Percentiles rank a stretch among this genome's conserved stretches.
Evolutionary conservation across 2,329 filamentous ascomycete genomes (phyloP).

Genomic region (Phoma sp.): DNA sequence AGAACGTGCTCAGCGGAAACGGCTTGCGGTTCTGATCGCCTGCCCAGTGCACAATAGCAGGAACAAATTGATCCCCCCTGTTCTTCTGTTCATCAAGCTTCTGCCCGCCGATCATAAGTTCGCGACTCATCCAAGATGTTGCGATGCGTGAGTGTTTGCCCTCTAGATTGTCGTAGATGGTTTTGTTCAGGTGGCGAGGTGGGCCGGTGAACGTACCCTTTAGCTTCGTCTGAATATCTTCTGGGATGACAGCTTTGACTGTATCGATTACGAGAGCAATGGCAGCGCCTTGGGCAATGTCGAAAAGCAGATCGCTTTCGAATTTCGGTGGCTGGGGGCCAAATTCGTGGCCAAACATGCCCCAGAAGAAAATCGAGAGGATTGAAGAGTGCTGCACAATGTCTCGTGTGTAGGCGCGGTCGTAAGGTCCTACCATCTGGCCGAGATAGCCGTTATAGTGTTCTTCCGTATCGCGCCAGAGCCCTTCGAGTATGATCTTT

Average conservation of each 20-base stretch:
- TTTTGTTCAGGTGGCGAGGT: conserved; percentile 9
- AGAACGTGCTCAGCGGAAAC: conserved; percentile 22
- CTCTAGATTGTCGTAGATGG: conserved; percentile 27
- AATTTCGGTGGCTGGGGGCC: conserved; percentile 12
- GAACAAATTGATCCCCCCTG: conserved; percentile 44
- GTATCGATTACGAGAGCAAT: conserved; percentile 13
- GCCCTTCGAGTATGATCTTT: conserved; percentile 25
- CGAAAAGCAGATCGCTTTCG: conserved; percentile 13
- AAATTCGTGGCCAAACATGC: conserved; percentile 14
- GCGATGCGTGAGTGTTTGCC: conserved; percentile 35
- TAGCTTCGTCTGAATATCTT: conserved; percentile 1
- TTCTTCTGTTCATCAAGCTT: conserved; percentile 21
- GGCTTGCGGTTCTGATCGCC: conserved; percentile 48
- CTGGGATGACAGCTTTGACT: not conserved
- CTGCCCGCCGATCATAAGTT: conserved; percentile 54
- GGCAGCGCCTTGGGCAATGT: conserved; percentile 13
- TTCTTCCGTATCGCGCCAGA: conserved; percentile 48
- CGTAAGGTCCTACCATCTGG: conserved; percentile 48
- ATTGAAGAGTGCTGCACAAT: conserved; percentile 27
- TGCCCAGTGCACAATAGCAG: conserved; percentile 58
- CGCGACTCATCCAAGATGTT: conserved; percentile 54
- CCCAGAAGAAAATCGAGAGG: conserved; percentile 19
- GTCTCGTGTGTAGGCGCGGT: conserved; percentile 51
- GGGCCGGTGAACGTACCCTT: conserved; percentile 8
- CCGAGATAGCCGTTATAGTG: conserved; percentile 50